Conservation (phyloP, 2,329 filamentous ascomycete species). For the Scedosporium boydii region DNA sequence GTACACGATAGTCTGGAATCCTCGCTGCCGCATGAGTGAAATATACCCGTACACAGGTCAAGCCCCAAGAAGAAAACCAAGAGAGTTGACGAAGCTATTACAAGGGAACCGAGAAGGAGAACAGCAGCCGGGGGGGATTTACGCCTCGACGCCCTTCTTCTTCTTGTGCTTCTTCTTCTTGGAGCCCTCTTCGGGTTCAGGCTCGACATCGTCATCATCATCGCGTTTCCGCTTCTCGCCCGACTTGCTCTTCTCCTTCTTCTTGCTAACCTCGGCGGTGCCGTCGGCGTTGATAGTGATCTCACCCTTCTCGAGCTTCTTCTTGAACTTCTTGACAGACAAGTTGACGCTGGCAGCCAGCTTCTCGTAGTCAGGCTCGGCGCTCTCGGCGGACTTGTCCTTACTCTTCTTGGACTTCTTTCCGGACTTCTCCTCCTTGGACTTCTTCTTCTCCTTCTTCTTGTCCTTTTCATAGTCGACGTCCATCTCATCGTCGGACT, state of each 20-base stretch:
- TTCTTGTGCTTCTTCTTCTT: constrained; percentile 48
- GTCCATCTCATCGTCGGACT: constrained; percentile 23
- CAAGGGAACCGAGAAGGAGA: neutral
- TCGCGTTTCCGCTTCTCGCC: constrained; percentile 47
- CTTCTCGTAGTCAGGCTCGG: constrained; percentile 46
- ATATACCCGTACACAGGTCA: neutral
- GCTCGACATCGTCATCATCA: constrained; percentile 21
- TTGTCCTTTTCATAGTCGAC: constrained; percentile 25
- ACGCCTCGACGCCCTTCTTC: constrained; percentile 24
- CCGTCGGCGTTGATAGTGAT: constrained; percentile 58
- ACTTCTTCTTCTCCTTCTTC: constrained; percentile 29
- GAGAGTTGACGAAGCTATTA: neutral
- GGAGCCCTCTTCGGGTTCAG: constrained; percentile 41
- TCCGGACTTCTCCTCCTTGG: constrained; percentile 32
- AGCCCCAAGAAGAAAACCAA: neutral
- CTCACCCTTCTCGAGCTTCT: constrained; percentile 68
- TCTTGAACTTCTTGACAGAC: constrained; percentile 67
- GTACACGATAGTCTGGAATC: neutral
- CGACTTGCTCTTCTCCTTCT: constrained; percentile 65
- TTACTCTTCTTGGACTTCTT: constrained; percentile 27
- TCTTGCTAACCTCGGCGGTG: constrained; percentile 57
- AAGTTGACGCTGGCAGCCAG: constrained; percentile 59
- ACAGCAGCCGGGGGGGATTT: neutral
- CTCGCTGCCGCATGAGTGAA: neutral
- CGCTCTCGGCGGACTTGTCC: constrained; percentile 33